Evolutionary conservation across 176 grass and related monocot genomes (phyloP).

Genomic region (Tillandsia leiboldiana): DNA sequence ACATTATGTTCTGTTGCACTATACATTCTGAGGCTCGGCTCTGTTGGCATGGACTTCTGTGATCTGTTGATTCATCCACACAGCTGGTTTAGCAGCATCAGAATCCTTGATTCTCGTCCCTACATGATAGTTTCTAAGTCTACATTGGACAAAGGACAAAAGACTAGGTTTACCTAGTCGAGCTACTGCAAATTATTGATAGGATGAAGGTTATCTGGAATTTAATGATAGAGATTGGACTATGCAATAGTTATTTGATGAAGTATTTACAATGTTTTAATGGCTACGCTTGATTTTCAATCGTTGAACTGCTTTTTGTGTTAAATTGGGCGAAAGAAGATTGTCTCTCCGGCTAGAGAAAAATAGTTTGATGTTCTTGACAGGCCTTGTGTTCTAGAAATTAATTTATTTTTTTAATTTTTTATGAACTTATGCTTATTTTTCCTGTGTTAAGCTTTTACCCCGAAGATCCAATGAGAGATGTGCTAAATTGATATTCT

Average conservation of each 20-base stretch:
- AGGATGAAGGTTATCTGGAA: not conserved
- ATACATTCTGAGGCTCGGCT: too few relatives aligned
- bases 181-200: not conserved
- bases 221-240: not conserved
- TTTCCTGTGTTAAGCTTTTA: not conserved
- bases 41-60: too few relatives aligned
- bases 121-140: too few relatives aligned
- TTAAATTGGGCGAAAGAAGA: not conserved
- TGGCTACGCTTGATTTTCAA: not conserved
- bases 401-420: not conserved
- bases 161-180: too few relatives aligned
- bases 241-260: not conserved
- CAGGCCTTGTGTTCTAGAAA: not conserved
- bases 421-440: not conserved
- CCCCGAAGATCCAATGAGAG: not conserved
- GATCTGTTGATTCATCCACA: too few relatives aligned
- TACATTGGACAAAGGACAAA: too few relatives aligned
- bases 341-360: too few relatives aligned
- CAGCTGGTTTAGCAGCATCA: too few relatives aligned
- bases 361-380: not conserved
- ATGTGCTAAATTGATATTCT: not conserved
- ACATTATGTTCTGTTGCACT: too few relatives aligned
- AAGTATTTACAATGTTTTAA: not conserved
- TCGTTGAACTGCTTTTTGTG: not conserved
- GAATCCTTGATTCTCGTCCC: too few relatives aligned